Percentiles rank a stretch among this genome's conserved stretches.
Evolutionary conservation across 495 filamentous ascomycete genomes (phyloP).

Genomic region (Glutinoglossum americanum): DNA sequence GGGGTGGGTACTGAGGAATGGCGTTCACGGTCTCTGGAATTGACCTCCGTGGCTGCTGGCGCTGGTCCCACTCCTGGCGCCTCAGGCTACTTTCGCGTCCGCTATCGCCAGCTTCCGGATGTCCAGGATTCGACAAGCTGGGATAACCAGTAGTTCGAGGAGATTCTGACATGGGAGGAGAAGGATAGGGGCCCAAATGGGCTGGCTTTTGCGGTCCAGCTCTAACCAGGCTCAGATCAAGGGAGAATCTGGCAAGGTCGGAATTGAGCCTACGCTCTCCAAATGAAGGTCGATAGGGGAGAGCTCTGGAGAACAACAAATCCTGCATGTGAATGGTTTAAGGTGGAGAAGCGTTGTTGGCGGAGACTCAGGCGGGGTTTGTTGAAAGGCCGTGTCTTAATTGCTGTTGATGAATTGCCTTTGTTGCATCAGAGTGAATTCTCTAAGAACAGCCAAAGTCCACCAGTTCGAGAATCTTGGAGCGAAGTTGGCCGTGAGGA

Average conservation of each 20-base stretch:
- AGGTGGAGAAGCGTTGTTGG: not conserved
- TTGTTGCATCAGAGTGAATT: not conserved
- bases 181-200: conserved; percentile 44
- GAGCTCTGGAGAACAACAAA: not conserved
- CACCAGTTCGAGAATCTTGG: not conserved
- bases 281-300: conserved; percentile 17
- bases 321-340: not conserved
- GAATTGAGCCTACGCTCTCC: conserved; percentile 37
- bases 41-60: not conserved
- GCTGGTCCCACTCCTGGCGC: not conserved
- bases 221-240: conserved; percentile 46
- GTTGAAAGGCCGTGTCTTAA: not conserved
- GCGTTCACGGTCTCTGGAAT: not conserved
- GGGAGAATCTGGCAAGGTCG: conserved; percentile 43
- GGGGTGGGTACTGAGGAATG: not conserved
- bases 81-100: not conserved
- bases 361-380: not conserved
- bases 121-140: not conserved
- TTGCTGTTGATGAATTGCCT: not conserved
- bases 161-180: conserved; percentile 74
- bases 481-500: not conserved
- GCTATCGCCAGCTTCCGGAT: not conserved
- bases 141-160: conserved; percentile 24
- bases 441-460: not conserved
- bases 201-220: conserved; percentile 44